Base-by-base conservation (phyloP, 495 filamentous ascomycete species). In the Ascobolus immersus region DNA sequence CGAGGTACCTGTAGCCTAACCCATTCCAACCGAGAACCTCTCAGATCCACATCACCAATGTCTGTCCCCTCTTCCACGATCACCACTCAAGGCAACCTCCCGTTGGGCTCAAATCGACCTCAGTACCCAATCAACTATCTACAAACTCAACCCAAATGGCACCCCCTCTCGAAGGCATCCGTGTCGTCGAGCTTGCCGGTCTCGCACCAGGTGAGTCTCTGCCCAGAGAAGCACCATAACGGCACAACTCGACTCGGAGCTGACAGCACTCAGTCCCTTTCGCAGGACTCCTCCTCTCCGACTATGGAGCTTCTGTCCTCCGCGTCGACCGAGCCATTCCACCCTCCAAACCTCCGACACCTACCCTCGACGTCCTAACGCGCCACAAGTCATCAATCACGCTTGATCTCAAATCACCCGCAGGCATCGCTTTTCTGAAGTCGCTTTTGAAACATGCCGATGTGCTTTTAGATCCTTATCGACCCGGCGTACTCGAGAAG, bases 391-490 rank as follows among this genome's bases (percentile, higher is more conserved):
- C 62, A 37, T 82, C 74, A 34, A 65, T 92, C 36, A 62, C 62
- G 12, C 51, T 92, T 9, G 65, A 93, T 52, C 59, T 92, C 9
- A 86, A 80, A 40, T 65, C 68, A 11, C 33, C 63, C 2, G 38
- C 49, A 6, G 77, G 72, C 3, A 50, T 71, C 8, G 52, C 57
- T 2, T 54, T 92, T 2, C 50, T 92, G 20, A 69, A 70, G 37
- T 52, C 59, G 29, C 57, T 93, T 7, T 56, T 73, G 8, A 47
- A 51, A 3, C 44, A 54, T 10, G 65, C 71, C 32, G 81, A 92
- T 51, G 56, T 93, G 25, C 52, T 93, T 10, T 84, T 94, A 44
- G 84, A 94, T 52, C 84, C 84, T 4, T 93, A 74, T 59, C 76
- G 84, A 0, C 84, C 82, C 0, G 78, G 79, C 10, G 76, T 89